These are phyloP conservation scores for Schoenoplectus tabernaemontani DNA, from an alignment of 202 grass and related monocot species.

Conservation along the genomic window DNA sequence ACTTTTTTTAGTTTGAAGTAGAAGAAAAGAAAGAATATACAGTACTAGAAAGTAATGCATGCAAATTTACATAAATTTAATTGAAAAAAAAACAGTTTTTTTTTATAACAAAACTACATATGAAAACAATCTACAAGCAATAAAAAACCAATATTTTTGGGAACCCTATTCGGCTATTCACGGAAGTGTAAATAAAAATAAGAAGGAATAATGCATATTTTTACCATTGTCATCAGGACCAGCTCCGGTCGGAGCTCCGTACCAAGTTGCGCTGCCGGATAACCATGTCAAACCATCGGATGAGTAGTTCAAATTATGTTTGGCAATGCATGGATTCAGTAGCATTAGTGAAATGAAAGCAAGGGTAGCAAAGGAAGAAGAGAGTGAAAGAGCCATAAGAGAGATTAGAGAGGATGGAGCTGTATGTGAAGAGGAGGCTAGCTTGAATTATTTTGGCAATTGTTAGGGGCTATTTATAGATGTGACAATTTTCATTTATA, in stretches of 20 bases:
- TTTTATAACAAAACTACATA: background rate
- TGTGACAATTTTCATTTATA: conserved; percentile 15
- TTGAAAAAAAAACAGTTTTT: background rate
- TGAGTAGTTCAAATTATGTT: background rate
- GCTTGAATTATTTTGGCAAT: conserved; percentile 4
- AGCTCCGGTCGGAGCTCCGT: conserved; percentile 46
- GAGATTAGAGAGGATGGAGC: background rate
- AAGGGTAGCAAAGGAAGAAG: conserved; percentile 2
- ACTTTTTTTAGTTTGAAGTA: background rate
- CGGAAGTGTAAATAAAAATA: background rate
- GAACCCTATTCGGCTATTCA: background rate
- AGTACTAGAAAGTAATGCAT: background rate
- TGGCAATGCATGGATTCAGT: background rate
- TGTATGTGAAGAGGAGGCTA: conserved; percentile 7
- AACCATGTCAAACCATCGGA: conserved; percentile 20
- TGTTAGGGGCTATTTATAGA: conserved; percentile 18
- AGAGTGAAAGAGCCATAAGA: conserved; percentile 15
- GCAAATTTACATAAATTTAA: background rate
- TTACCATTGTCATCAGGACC: conserved; percentile 55
- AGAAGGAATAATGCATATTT: background rate
- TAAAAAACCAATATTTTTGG: background rate
- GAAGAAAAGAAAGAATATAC: no score
- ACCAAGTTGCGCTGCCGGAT: conserved; percentile 45
- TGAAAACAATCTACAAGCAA: background rate
- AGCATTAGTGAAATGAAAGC: conserved; percentile 1